A percentile compares a stretch with the other conserved stretches of the same genome.
These are phyloP conservation scores for Epichloe scottii DNA, from an alignment of 2,329 filamentous ascomycete species.

Conservation along the genomic window DNA sequence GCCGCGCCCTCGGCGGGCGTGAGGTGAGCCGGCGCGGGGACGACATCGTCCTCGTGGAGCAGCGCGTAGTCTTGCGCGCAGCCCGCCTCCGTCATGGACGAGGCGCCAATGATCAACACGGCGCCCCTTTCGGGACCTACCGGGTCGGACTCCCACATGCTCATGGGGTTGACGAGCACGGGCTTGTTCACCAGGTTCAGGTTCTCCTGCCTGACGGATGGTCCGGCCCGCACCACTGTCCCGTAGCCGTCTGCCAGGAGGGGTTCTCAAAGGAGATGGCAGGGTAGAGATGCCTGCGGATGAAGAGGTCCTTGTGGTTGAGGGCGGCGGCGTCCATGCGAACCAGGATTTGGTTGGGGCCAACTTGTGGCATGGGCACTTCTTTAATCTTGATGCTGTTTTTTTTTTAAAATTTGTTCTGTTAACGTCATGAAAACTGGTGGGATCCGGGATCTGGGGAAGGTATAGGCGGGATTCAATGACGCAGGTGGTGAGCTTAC, in stretches of 20 bases:
- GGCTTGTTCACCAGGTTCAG: conserved; percentile 45
- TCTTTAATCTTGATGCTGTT: conserved; percentile 46
- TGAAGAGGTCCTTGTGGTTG: conserved; percentile 92
- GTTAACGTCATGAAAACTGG: background rate
- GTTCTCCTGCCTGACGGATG: conserved; percentile 24
- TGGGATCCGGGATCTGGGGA: background rate
- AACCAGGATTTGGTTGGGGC: conserved; percentile 58
- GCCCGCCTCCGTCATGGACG: conserved; percentile 47
- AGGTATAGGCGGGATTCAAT: too few species aligned
- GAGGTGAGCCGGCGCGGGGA: conserved; percentile 58
- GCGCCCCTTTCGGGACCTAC: conserved; percentile 57
- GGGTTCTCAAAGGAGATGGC: conserved; percentile 63
- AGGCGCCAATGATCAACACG: conserved; percentile 56
- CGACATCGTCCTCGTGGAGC: conserved; percentile 60
- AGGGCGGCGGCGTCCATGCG: conserved; percentile 68
- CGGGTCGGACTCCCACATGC: conserved; percentile 61
- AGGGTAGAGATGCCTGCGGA: conserved; percentile 85
- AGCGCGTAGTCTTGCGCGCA: conserved; percentile 63
- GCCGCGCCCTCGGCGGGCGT: conserved; percentile 65
- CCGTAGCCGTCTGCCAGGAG: conserved; percentile 77
- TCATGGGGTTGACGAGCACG: conserved; percentile 67
- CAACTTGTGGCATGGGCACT: conserved; percentile 49
- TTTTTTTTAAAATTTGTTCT: background rate
- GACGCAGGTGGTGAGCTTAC: conserved; percentile 24
- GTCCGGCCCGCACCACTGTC: conserved; percentile 52